Conservation (phyloP, 2,329 filamentous ascomycete genomes). For the Ploettnerulaceae sp. region DNA sequence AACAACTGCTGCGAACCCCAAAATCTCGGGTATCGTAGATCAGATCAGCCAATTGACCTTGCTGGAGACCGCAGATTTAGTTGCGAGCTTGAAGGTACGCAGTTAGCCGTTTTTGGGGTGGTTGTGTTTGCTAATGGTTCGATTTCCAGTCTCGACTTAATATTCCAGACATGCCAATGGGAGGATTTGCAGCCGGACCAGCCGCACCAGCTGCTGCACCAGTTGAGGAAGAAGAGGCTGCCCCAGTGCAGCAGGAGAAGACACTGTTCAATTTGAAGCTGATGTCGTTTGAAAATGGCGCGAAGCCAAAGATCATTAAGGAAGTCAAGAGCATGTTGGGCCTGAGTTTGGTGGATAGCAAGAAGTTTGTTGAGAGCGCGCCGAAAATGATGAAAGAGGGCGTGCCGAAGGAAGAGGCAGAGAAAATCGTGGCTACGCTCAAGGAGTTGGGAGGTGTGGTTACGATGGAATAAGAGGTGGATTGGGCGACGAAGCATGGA, state of each 20-base stretch:
- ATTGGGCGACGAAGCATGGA: conserved; percentile 4
- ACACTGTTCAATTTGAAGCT: conserved; percentile 96
- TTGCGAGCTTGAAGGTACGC: conserved; percentile 86
- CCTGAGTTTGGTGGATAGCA: conserved; percentile 94
- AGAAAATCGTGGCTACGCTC: conserved; percentile 95
- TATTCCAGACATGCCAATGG: conserved; percentile 95
- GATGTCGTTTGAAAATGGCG: conserved; percentile 74
- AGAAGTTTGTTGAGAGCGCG: conserved; percentile 99
- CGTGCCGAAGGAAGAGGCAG: conserved; percentile 96
- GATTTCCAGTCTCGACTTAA: conserved; percentile 74
- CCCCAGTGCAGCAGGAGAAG: conserved; percentile 88
- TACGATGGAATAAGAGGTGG: conserved; percentile 78
- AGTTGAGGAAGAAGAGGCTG: conserved; percentile 78
- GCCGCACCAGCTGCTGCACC: conserved; percentile 55
- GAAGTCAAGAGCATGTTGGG: conserved; percentile 97
- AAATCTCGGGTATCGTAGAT: conserved; percentile 92
- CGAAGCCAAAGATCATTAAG: conserved; percentile 99
- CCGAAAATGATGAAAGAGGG: conserved; percentile 99
- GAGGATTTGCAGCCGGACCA: conserved; percentile 74
- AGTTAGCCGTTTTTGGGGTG: not conserved
- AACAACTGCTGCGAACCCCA: conserved; percentile 67
- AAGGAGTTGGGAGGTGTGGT: conserved; percentile 90
- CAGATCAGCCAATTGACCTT: conserved; percentile 98
- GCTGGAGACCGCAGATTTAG: conserved; percentile 93
- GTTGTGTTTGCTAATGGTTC: conserved; percentile 17